phyloP scores from a whole-genome alignment of 257 asterid species.

The Hygrophila difformis region DNA sequence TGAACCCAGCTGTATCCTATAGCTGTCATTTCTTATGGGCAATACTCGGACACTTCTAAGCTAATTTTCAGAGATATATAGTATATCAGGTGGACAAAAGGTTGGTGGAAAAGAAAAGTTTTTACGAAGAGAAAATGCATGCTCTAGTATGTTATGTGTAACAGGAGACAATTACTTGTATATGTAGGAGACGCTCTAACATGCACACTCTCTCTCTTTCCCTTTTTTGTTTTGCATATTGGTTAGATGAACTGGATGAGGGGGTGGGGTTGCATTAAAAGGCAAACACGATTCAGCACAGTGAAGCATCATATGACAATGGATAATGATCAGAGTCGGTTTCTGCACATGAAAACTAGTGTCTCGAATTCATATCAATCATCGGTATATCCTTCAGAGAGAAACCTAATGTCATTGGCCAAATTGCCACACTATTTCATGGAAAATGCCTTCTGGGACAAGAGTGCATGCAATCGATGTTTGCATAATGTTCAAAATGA shows the following conservation, averaged over 20 bases:
- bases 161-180: background rate
- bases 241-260: conserved; percentile 48
- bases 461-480: conserved; percentile 26
- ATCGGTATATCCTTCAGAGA: conserved; percentile 27
- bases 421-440: conserved; percentile 24
- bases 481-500: conserved; percentile 27
- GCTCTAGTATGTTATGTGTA: background rate
- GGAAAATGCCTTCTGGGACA: conserved; percentile 21
- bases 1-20: background rate
- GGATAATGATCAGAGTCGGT: conserved; percentile 25
- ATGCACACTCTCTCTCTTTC: conserved; percentile 3
- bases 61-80: background rate
- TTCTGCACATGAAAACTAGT: conserved; percentile 20
- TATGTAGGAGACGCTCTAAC: conserved; percentile 10
- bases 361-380: conserved; percentile 18
- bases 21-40: too few relatives aligned
- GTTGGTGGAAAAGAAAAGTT: background rate
- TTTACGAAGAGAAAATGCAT: conserved; percentile 1
- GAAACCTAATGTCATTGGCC: conserved; percentile 21
- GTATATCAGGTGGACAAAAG: background rate
- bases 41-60: background rate
- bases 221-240: conserved; percentile 17
- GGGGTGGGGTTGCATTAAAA: conserved; percentile 28
- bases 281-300: conserved; percentile 26
- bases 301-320: conserved; percentile 12